These are phyloP conservation scores for Zygosaccharomyces sapae DNA, from an alignment of 1,139 yeast genomes.

Conservation along the genomic window DNA sequence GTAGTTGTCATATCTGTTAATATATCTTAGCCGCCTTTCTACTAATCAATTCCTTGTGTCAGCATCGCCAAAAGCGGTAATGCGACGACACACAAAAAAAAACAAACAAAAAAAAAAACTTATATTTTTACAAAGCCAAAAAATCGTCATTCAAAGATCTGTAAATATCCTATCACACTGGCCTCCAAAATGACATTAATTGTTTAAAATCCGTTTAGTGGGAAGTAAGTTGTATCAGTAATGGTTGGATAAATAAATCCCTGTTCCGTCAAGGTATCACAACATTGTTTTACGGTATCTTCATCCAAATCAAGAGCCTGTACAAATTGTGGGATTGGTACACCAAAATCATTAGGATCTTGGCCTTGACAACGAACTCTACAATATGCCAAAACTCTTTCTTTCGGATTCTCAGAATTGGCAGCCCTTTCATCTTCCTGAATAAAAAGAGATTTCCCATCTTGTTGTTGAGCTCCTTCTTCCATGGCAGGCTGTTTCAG, in stretches of 20 bases:
- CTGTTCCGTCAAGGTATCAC: slow-evolving; percentile 54
- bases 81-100: slow-evolving; percentile 4
- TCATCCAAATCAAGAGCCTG: slow-evolving; percentile 50
- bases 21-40: background rate
- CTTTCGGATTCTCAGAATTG: slow-evolving; percentile 36
- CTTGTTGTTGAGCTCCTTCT: slow-evolving; percentile 17
- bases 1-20: background rate
- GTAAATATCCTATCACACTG: background rate
- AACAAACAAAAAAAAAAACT: background rate
- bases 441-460: slow-evolving; percentile 45
- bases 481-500: slow-evolving; percentile 19
- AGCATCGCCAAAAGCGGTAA: slow-evolving; percentile 4
- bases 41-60: slow-evolving; percentile 7
- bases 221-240: slow-evolving; percentile 58
- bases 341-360: slow-evolving; percentile 68
- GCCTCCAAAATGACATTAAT: background rate
- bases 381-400: slow-evolving; percentile 48
- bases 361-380: slow-evolving; percentile 43
- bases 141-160: background rate
- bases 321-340: slow-evolving; percentile 57
- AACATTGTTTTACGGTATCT: slow-evolving; percentile 46
- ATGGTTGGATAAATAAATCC: slow-evolving; percentile 66
- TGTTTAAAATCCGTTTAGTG: slow-evolving; percentile 33
- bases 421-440: slow-evolving; percentile 37
- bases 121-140: slow-evolving; percentile 2